Evolutionary conservation across 2,329 filamentous ascomycete genomes (phyloP).

Genomic region (Cercospora brassicicola): DNA sequence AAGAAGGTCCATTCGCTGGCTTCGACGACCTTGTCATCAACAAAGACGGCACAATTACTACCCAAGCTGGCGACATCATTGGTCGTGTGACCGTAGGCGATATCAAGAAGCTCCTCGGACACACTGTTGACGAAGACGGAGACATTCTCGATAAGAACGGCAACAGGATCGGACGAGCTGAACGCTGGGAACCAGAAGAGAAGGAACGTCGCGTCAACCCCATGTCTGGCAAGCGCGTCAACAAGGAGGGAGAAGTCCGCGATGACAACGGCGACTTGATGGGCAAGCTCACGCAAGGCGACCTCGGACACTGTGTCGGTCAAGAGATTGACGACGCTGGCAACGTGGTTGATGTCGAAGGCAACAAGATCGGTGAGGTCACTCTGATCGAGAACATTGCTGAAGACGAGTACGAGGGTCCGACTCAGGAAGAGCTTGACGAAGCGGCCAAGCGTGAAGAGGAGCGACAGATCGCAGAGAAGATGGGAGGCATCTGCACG

Average conservation of each 20-base stretch:
- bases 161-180: constrained; percentile 54
- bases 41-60: constrained; percentile 59
- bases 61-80: constrained; percentile 48
- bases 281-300: constrained; percentile 52
- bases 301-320: constrained; percentile 54
- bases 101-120: constrained; percentile 53
- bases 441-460: constrained; percentile 58
- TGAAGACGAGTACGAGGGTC: constrained; percentile 54
- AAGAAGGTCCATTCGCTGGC: constrained; percentile 61
- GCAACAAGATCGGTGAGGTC: constrained; percentile 64
- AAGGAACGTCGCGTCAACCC: constrained; percentile 59
- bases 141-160: constrained; percentile 57
- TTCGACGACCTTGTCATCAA: constrained; percentile 58
- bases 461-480: constrained; percentile 73
- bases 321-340: constrained; percentile 56
- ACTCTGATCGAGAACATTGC: constrained; percentile 62
- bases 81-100: constrained; percentile 54
- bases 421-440: constrained; percentile 55
- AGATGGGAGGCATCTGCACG: constrained; percentile 71
- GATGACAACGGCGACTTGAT: constrained; percentile 54
- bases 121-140: constrained; percentile 54
- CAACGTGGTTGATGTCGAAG: constrained; percentile 55
- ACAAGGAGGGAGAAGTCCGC: constrained; percentile 55
- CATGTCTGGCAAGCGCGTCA: constrained; percentile 58
- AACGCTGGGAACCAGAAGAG: constrained; percentile 56